Evolutionary conservation across 495 filamentous ascomycete species (phyloP).

Genomic region (Penicillium paradoxum): DNA sequence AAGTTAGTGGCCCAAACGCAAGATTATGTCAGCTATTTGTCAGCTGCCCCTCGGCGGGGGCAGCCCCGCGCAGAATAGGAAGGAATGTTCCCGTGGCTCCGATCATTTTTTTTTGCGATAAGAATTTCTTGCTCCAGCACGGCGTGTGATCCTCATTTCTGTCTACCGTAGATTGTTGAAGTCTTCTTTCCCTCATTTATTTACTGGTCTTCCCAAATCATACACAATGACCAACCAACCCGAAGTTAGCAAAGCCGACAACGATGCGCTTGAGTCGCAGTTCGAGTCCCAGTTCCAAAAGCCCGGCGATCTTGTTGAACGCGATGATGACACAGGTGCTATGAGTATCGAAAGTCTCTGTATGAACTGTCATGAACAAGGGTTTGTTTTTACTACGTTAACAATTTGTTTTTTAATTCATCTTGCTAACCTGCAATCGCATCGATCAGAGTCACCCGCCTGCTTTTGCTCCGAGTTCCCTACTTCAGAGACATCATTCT

Average conservation of each 20-base stretch:
- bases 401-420: background rate
- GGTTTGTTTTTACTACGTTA: constrained; percentile 35
- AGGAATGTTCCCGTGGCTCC: constrained; percentile 36
- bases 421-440: constrained; percentile 2
- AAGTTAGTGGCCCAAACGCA: background rate
- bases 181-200: no score
- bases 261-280: constrained; percentile 27
- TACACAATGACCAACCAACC: constrained; percentile 22
- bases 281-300: constrained; percentile 45
- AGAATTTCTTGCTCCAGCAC: constrained; percentile 9
- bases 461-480: constrained; percentile 85
- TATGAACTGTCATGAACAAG: constrained; percentile 86
- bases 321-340: constrained; percentile 42
- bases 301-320: constrained; percentile 40
- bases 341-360: constrained; percentile 61
- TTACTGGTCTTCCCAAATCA: background rate
- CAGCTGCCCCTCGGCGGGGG: constrained; percentile 24
- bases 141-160: background rate
- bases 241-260: constrained; percentile 23
- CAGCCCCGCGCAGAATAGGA: constrained; percentile 37
- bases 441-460: constrained; percentile 58
- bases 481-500: constrained; percentile 96
- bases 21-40: constrained; percentile 9
- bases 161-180: no score
- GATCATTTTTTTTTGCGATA: constrained; percentile 26